phyloP scores from a whole-genome alignment of 495 filamentous ascomycete genomes.

The Penicillium longicatenatum region DNA sequence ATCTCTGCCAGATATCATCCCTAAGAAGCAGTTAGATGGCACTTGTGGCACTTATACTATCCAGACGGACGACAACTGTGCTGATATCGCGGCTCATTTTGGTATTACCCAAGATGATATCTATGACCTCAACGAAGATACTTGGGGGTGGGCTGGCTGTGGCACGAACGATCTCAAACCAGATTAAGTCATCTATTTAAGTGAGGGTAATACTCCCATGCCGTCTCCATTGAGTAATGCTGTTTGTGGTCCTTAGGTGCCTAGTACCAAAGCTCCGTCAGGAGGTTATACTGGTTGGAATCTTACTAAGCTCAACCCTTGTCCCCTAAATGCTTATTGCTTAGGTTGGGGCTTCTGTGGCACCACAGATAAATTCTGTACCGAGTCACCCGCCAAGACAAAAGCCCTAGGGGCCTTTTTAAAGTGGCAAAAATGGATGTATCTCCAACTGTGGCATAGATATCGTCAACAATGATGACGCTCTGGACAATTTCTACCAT shows the following conservation, averaged over 20 bases:
- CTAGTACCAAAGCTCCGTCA: background rate
- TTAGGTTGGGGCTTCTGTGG: constrained; percentile 23
- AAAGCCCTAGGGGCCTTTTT: constrained; percentile 35
- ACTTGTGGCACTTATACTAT: constrained; percentile 5
- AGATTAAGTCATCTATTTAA: background rate
- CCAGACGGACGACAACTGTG: constrained; percentile 7
- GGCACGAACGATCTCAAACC: constrained; percentile 18
- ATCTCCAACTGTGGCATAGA: constrained; percentile 47
- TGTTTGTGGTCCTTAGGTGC: background rate
- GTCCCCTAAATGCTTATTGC: constrained; percentile 34
- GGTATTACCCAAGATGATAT: constrained; percentile 3
- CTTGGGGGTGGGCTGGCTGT: constrained; percentile 46
- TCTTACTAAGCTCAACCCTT: constrained; percentile 12
- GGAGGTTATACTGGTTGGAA: background rate
- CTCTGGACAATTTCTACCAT: constrained; percentile 1
- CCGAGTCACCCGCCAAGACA: constrained; percentile 1
- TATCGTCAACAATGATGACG: constrained; percentile 26
- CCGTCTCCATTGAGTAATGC: background rate
- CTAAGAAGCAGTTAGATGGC: constrained; percentile 8
- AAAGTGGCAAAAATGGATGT: constrained; percentile 37
- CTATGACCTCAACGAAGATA: constrained; percentile 7
- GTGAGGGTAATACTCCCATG: background rate
- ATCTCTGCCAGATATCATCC: constrained; percentile 27
- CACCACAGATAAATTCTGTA: constrained; percentile 18
- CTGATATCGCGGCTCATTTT: background rate